Base-by-base conservation (phyloP, 805 yeast species). In the Myxozyma nipponensis region DNA sequence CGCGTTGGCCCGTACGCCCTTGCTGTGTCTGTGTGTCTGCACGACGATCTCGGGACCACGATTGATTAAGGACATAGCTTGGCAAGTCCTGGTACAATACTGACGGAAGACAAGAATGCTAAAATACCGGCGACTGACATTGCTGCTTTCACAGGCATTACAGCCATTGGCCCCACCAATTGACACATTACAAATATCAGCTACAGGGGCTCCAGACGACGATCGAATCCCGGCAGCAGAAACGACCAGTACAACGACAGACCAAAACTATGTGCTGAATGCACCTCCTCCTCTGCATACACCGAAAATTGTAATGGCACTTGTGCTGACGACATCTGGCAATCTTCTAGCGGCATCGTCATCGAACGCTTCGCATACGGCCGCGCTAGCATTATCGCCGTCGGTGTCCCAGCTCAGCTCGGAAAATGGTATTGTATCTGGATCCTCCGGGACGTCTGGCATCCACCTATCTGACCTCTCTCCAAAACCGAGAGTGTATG, bases 401-500 rank as follows among this genome's bases (percentile, higher is more conserved):
- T 46, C 57, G 21, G 55, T 50, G 3, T 54, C 55, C 15, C 52
- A 36, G 41, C 25, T 42, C 36, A 5, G 9, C 15, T 23, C 32
- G 6, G 36, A 23, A n/a, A 21, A 7, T 7, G 7, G 7, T 9
- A 15, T 15, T 7, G 32, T 7, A 18, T 36, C 39, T 36, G 7
- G 7, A 15, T 15, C 7, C 21, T 7, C 23, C 32, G 42, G 10
- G 22, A 51, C 50, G 23, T 26, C 32, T 9, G 39, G 38, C 13
- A 53, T 53, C 15, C 57, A 49, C 19, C 35, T 53, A 19, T 36
- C 55, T 9, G 58, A 50, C 22, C 30, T 50, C 28, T 22, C 53
- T 15, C 58, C 58, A 10, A 42, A 49, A n/a, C 58, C 58, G 22
- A 18, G 57, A n/a, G 61, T 59, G 3, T 59, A 53, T 38, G 63